A percentile compares a stretch with the other conserved stretches of the same genome.
These are phyloP conservation scores for Cladosporium sp. DNA, from an alignment of 2,329 filamentous ascomycete genomes.

Conservation along the genomic window DNA sequence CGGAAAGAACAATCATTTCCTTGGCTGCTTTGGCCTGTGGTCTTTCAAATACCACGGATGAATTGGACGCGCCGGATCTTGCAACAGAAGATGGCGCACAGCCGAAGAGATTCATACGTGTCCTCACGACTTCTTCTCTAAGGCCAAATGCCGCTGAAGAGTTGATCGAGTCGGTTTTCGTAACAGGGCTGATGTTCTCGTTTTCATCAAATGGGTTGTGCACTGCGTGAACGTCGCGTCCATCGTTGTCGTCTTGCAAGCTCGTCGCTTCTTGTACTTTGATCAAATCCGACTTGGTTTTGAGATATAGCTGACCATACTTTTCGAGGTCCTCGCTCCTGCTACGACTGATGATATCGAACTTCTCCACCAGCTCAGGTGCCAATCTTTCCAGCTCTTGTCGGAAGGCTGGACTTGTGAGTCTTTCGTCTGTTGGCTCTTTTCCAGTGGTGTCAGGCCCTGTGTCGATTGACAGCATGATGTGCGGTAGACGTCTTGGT, in stretches of 20 bases:
- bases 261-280: background rate
- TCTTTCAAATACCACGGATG: background rate
- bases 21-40: background rate
- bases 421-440: background rate
- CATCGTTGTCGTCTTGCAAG: background rate
- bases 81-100: background rate
- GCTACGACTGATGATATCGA: background rate
- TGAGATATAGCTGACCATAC: background rate
- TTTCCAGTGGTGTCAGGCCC: too few relatives aligned
- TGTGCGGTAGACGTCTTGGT: background rate
- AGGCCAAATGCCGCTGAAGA: background rate
- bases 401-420: background rate
- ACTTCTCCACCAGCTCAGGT: background rate
- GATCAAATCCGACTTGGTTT: background rate
- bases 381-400: background rate
- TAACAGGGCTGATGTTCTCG: background rate
- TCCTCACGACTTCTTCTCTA: background rate
- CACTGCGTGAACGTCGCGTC: too few relatives aligned
- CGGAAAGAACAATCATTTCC: background rate
- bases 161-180: background rate
- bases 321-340: slow-evolving; percentile 3
- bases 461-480: background rate
- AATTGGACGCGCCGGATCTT: background rate
- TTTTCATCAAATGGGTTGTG: background rate
- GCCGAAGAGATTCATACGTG: background rate